Evolutionary conservation across 352 stramenopile genomes (phyloP).

Genomic region (Pilasporangium apinafurcum): DNA sequence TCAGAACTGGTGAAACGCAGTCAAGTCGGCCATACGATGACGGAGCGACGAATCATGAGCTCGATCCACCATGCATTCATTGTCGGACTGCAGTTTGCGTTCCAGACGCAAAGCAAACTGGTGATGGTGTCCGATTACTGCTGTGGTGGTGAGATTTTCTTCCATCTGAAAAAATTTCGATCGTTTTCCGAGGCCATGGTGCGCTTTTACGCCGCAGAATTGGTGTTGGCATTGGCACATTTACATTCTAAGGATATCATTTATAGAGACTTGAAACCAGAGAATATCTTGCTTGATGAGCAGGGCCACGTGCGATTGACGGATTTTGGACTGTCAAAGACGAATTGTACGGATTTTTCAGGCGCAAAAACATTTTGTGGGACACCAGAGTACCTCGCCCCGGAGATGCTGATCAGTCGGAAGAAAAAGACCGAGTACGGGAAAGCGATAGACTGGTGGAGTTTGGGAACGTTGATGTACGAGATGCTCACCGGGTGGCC

Average conservation of each 20-base stretch:
- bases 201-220: constrained; percentile 92
- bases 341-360: constrained; percentile 63
- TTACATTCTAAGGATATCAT: constrained; percentile 91
- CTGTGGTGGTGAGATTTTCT: constrained; percentile 89
- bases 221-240: constrained; percentile 85
- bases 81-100: constrained; percentile 90
- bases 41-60: constrained; percentile 84
- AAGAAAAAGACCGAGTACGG: constrained; percentile 89
- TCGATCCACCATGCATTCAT: constrained; percentile 96
- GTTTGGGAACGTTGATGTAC: constrained; percentile 90
- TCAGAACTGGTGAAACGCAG: constrained; percentile 84
- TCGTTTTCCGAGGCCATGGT: constrained; percentile 88
- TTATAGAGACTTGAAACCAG: constrained; percentile 90
- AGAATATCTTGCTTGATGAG: constrained; percentile 93
- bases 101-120: constrained; percentile 88
- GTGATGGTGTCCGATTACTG: constrained; percentile 91
- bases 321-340: constrained; percentile 93
- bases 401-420: constrained; percentile 86
- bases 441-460: constrained; percentile 93
- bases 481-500: constrained; percentile 94
- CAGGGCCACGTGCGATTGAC: constrained; percentile 89
- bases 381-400: constrained; percentile 84
- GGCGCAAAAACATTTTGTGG: constrained; percentile 87
- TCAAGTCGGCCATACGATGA: constrained; percentile 87
- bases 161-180: constrained; percentile 88